Base-by-base conservation (phyloP, 1,284 basidiomycete genomes). In the Leccinum brunneo-olivaceum region DNA sequence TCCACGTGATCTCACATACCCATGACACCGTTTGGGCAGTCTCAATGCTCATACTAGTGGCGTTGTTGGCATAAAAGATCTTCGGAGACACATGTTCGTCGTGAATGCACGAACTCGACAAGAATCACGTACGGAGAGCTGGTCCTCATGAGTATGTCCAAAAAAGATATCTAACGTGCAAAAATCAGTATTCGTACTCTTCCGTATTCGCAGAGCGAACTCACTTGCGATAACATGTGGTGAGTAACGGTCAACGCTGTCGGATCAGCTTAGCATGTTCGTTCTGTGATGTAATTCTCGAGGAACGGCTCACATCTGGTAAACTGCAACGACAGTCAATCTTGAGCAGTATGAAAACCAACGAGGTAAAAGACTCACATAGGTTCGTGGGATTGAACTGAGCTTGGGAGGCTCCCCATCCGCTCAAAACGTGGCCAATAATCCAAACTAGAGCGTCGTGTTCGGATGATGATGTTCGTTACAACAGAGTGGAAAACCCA, bases 141-240 rank as follows among this genome's bases (percentile, higher is more conserved):
- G 74, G 58, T 90, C 86, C 60, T 90, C 84, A 52, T 89, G 87
- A 0, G 84, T 85, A 57, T 90, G 87, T 12, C 86, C 87, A 50
- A 72, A 88, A 67, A 88, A 87, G 36, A 87, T 76, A 50, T 74
- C 80, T 81, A 46, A 19, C 20, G 41, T 33, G 40, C 37, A 43
- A 38, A 16, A 38, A 16, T 46, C 32, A 40, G 23, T 30, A 39
- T n/a, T 27, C 8, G 16, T 5, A 12, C 28, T 19, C 12, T 23
- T 10, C 14, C 23, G 25, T 14, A 5, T 27, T 6, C 7, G 10
- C 19, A 36, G 37, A 34, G 20, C 6, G 11, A 52, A 83, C 77
- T 50, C 54, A 79, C 82, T 81, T 34, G 83, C 80, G 49, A 90
- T 84, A 44, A 87, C 83, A 55, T 87, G 81, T 16, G 80, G 74